Base-by-base conservation (phyloP, 208 protist species). In the Crithidia acanthocephali region DNA sequence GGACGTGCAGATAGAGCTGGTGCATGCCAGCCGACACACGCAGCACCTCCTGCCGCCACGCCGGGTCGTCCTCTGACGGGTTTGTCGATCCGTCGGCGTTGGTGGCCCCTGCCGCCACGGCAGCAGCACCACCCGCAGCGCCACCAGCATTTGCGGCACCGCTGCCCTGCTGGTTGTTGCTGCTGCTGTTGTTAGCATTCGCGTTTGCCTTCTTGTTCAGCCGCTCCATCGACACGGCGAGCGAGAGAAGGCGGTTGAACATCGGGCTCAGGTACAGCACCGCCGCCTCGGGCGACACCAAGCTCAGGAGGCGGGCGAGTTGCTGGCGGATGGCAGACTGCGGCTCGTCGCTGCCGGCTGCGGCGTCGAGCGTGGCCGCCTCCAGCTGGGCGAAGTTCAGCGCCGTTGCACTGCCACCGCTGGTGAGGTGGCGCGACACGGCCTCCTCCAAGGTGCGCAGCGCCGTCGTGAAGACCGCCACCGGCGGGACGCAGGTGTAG, bases 211-310 rank as follows among this genome's bases (percentile, higher is more conserved):
- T 68, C 78, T 86, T 86, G 60, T 47, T 73, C 55, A 85, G 76
- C 62, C 74, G 71, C 37, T 90, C 84, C 50, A 84, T 85, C 51
- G 70, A 61, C 50, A 79, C 78, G 8, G 85, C 71, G 40, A 96
- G 72, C 25, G 58, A 61, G 62, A 93, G 79, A 16, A 96, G 82
- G 53, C 87, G 85, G 32, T 81, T 79, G 42, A 95, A 72, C 35
- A 96, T 64, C 20, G 82, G 79, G 55, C 69, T 80, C 3, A 95
- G 79, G 48, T 87, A 89, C 70, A 91, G 85, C 45, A 93, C 72
- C 50, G 91, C 90, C 23, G 89, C 86, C 51, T 93, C 86, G 37
- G 77, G 62, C 22, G 80, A 94, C 80, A 98, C 91, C 60, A 97
- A 74, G 51, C 74, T 80, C 32, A 87, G 78, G 33, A 95, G 81